Percentiles rank a stretch among this genome's conserved stretches.
Evolutionary conservation across 2,329 filamentous ascomycete genomes (phyloP).

Genomic region (Byssothecium circinans): DNA sequence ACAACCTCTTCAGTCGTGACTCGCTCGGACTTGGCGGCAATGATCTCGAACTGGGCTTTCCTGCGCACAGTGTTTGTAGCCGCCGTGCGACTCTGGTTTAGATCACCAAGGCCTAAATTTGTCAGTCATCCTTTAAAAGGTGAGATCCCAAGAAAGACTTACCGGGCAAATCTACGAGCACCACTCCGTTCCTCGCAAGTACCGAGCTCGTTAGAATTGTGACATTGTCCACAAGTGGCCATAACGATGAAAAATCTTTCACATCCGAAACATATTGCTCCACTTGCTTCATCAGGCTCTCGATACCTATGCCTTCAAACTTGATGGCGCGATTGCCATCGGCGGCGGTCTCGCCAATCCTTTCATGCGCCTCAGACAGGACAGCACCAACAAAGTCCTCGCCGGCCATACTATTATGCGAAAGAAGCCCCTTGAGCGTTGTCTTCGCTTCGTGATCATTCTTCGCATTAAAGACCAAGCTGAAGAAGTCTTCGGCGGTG

Average conservation of each 20-base stretch:
- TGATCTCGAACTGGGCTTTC: slow-evolving; percentile 10
- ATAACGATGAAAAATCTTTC: slow-evolving; percentile 1
- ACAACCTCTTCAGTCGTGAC: slow-evolving; percentile 9
- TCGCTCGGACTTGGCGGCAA: slow-evolving; percentile 7
- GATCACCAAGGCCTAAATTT: slow-evolving; percentile 11
- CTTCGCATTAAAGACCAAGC: slow-evolving; percentile 1
- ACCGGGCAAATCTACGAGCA: slow-evolving; percentile 13
- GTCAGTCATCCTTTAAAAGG: neutral
- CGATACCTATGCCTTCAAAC: neutral
- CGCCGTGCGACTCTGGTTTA: slow-evolving; percentile 14
- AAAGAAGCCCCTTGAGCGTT: neutral
- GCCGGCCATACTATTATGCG: neutral
- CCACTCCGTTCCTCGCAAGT: slow-evolving; percentile 7
- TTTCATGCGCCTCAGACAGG: slow-evolving; percentile 1
- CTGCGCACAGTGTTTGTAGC: slow-evolving; percentile 8
- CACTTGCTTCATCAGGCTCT: neutral
- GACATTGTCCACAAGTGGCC: slow-evolving; percentile 9
- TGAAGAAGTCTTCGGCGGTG: slow-evolving; percentile 8
- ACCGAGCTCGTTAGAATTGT: slow-evolving; percentile 2
- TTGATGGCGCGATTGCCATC: neutral
- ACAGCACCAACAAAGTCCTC: neutral
- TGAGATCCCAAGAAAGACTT: neutral
- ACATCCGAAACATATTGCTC: slow-evolving; percentile 4
- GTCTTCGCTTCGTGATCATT: slow-evolving; percentile 2
- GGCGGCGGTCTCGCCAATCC: slow-evolving; percentile 7